Conservation (phyloP, 345 rosid genomes). For the Mercurialis annua region DNA sequence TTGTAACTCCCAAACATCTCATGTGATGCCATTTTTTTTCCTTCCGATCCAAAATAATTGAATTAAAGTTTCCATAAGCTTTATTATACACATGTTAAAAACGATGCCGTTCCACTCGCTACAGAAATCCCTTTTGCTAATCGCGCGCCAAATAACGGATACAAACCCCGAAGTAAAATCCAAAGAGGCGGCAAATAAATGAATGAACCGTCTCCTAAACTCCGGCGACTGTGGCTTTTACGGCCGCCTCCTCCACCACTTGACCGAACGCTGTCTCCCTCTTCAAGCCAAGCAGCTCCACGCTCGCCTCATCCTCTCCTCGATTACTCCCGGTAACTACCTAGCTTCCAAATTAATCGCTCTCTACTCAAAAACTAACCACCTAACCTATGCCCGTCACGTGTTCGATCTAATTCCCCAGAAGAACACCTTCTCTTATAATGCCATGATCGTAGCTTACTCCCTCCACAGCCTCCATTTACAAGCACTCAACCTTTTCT, state of each 20-base stretch:
- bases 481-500: constrained; percentile 50
- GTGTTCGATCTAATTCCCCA: constrained; percentile 67
- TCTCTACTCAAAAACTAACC: constrained; percentile 42
- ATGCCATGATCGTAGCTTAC: constrained; percentile 70
- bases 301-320: constrained; percentile 51
- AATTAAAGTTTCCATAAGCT: too few species aligned
- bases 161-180: too few species aligned
- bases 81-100: too few species aligned
- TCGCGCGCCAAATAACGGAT: too few species aligned
- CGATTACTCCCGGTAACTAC: constrained; percentile 58
- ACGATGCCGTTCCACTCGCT: too few species aligned
- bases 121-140: too few species aligned
- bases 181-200: too few species aligned
- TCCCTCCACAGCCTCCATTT: constrained; percentile 45
- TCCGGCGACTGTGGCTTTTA: constrained; percentile 48
- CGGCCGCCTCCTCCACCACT: constrained; percentile 62
- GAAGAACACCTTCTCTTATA: constrained; percentile 58
- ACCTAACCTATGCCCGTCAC: constrained; percentile 44
- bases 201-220: constrained; percentile 11
- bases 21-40: too few species aligned
- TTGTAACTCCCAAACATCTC: too few species aligned
- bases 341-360: constrained; percentile 69
- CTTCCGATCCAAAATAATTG: too few species aligned
- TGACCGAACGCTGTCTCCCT: constrained; percentile 47
- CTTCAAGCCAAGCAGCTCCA: constrained; percentile 76